Conservation (phyloP, 208 protist genomes). For the Leishmania braziliensis region DNA sequence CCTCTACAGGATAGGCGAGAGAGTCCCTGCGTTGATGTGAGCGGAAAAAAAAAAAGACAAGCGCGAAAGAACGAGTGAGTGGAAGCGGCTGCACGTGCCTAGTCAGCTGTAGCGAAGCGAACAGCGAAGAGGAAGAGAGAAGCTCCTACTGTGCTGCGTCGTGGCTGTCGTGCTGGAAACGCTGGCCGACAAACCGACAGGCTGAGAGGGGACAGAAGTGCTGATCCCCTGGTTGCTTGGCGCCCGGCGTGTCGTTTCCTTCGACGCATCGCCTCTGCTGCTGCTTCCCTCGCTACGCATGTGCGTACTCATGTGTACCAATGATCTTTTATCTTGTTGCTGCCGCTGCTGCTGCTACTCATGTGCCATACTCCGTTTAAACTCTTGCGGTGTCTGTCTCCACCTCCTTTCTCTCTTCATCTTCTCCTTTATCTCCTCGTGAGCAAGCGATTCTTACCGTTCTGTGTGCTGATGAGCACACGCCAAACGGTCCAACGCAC, state of each 20-base stretch:
- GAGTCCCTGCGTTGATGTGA: neutral
- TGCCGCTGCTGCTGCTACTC: neutral
- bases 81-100: neutral
- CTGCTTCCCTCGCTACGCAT: neutral
- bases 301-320: neutral
- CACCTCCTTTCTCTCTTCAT: neutral
- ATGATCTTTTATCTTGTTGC: neutral
- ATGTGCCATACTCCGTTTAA: neutral
- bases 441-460: neutral
- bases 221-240: neutral
- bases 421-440: constrained; percentile 4
- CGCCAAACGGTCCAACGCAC: too few relatives aligned
- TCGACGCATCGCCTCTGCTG: neutral
- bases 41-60: neutral
- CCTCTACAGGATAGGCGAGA: neutral
- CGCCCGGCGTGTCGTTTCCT: neutral
- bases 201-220: neutral
- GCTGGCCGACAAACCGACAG: neutral
- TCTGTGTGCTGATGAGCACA: neutral
- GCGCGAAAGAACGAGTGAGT: neutral
- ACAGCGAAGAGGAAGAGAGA: neutral
- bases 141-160: neutral
- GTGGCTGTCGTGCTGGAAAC: neutral
- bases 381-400: neutral
- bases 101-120: neutral